Evolutionary conservation across 345 rosid genomes (phyloP), one percentile per base, ranked within the genome.

Genomic region (Euphorbia lathyris): DNA sequence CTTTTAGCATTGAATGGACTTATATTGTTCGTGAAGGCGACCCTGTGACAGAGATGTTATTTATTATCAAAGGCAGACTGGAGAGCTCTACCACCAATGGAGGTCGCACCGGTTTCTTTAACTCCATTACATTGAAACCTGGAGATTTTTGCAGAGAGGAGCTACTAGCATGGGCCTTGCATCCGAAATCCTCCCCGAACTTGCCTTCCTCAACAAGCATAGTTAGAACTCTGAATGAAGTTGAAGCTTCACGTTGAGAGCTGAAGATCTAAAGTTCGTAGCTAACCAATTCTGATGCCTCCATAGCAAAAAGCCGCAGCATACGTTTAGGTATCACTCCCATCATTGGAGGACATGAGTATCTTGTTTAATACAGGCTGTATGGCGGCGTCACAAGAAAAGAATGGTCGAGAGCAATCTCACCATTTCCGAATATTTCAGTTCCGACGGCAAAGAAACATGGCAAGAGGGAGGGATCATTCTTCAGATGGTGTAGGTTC

Each of bases 331-430:
- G 12, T 87, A 78, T 45, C 84, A 87, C 71, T 87, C 92, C 67
- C 86, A 80, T 38, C 89, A 85, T 23, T 83, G 92, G 92, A 83
- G 88, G 75, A 87, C 87, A 47, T 85, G 92, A 89, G 89, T 83
- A 65, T 83, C 92, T 47, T 83, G 92, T 72, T 83, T 87, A 65
- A 76, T 87, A 23, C 92, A 85, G 58, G 86, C 79, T 5, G 88
- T 82, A 69, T 87, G 86, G 92, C 80, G 80, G 48, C 82, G 86
- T 65, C 79, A 82, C 76, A 79, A 74, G 78, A 83, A 77, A 51
- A 82, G 89, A 72, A 56, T 57, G 78, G 30, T 74, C 42, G 89
- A 85, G 3, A 77, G 72, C 58, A 79, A 64, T 65, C 82, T 85
- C 30, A 77, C 83, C 29, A 47, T 72, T 68, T 79, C 77, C 27